Conservation (phyloP, 2,329 filamentous ascomycete species). For the Monilinia laxa region DNA sequence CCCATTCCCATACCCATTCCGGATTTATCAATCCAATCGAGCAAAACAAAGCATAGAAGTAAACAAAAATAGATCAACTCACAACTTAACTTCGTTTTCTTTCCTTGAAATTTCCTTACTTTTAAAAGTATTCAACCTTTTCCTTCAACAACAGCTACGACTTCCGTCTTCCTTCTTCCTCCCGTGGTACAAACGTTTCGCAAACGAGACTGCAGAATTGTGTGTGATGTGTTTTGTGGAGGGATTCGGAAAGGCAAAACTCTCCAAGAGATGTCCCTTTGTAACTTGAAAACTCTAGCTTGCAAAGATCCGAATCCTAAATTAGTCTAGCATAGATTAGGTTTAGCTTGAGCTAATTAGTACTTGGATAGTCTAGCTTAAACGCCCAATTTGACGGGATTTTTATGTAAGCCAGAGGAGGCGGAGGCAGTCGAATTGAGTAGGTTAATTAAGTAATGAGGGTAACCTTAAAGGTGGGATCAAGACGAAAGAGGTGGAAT, state of each 20-base stretch:
- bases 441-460: too few species aligned
- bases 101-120: constrained; percentile 26
- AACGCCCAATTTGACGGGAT: constrained; percentile 5
- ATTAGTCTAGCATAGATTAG: neutral
- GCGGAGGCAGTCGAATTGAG: too few species aligned
- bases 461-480: neutral
- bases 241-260: constrained; percentile 21
- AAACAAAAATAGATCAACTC: constrained; percentile 1
- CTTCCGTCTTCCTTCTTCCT: constrained; percentile 39
- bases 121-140: constrained; percentile 33
- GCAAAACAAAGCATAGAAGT: neutral
- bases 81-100: constrained; percentile 13
- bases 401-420: constrained; percentile 1
- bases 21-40: neutral
- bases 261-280: constrained; percentile 17
- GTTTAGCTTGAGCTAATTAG: neutral
- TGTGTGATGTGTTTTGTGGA: constrained; percentile 25
- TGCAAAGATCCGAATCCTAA: constrained; percentile 8
- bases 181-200: constrained; percentile 37
- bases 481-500: too few species aligned
- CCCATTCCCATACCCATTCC: neutral
- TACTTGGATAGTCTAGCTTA: neutral
- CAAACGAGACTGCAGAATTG: constrained; percentile 32
- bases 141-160: constrained; percentile 33
- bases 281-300: constrained; percentile 18